A percentile compares a stretch with the other conserved stretches of the same genome.
Evolutionary conservation across 2,329 filamentous ascomycete species (phyloP).

Genomic region (Fusarium citri): DNA sequence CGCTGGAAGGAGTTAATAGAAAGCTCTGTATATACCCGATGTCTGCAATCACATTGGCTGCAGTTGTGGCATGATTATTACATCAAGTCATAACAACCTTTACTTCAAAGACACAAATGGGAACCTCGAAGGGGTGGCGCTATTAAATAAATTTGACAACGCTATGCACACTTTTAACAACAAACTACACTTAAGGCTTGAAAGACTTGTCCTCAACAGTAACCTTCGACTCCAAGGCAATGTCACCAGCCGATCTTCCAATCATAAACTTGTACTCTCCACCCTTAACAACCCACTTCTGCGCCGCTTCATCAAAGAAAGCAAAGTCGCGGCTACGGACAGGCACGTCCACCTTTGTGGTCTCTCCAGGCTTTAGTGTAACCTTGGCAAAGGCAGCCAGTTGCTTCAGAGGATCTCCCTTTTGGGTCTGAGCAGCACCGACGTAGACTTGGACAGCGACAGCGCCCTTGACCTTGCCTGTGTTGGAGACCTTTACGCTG

Average conservation of each 20-base stretch:
- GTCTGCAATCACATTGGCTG: not conserved
- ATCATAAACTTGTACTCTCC: constrained; percentile 48
- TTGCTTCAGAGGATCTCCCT: constrained; percentile 63
- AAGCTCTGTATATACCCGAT: not conserved
- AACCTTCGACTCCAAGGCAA: constrained; percentile 40
- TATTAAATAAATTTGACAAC: not conserved
- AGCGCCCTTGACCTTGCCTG: constrained; percentile 61
- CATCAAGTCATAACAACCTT: not conserved
- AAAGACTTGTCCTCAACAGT: constrained; percentile 39
- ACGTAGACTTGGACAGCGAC: constrained; percentile 69
- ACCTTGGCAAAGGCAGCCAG: constrained; percentile 76
- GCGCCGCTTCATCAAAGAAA: constrained; percentile 45
- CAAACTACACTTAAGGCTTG: constrained; percentile 10
- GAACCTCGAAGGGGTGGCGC: too few relatives aligned
- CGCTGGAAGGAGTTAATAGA: rapidly evolving
- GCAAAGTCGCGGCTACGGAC: constrained; percentile 44
- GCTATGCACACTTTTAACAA: constrained; percentile 14
- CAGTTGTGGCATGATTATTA: not conserved
- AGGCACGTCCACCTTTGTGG: constrained; percentile 42
- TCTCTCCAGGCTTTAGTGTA: constrained; percentile 42
- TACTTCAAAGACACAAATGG: not conserved
- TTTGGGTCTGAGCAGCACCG: constrained; percentile 36
- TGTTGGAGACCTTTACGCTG: constrained; percentile 68
- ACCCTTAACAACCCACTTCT: constrained; percentile 46
- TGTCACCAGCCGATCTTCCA: constrained; percentile 43